Evolutionary conservation across 1,139 yeast species (phyloP), one percentile per base, ranked within the genome.

Genomic region (Magnusiomyces paraingens): DNA sequence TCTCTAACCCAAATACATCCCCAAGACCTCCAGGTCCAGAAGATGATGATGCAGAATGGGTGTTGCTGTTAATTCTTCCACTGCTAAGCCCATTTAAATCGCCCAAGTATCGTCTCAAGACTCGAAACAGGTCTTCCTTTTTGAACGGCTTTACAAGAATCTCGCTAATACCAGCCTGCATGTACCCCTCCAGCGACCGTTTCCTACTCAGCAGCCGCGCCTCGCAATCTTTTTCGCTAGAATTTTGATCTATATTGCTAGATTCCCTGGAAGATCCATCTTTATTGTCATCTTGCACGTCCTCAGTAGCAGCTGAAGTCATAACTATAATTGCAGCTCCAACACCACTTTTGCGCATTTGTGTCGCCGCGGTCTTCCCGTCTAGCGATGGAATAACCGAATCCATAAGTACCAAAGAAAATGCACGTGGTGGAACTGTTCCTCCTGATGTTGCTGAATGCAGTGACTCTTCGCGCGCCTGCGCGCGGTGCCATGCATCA

Each of bases 301-400:
- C 32, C 8, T 26, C 32, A 8, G 32, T 26, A 4, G 32, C 32
- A 64, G 87, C 87, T 42, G 95, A 94, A 2, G 96, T 89, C 96
- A 91, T 89, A 47, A 96, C 95, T 59, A 90, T 86, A 59, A 91
- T 87, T 4, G 97, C 97, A 0, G 96, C 88, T 56, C 78, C 79
- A 22, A 26, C 40, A 66, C 89, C 95, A 66, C 87, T 87, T 18
- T 86, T 82, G 60, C 97, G 76, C 56, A 91, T 89, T 46, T 89
- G 83, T 51, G 89, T 83, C 1, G 96, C 85, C 1, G 96, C 96
- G 1, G 95, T 84, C 6, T 96, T 95, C 49, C 98, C 98, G 68
- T 91, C 97, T 54, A 91, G 73, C 66, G 87, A 87, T 1, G 97
- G 97, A 93, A 91, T 86, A 22, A 91, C 95, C 52, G 87, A 88